Conservation (phyloP, 2,329 filamentous ascomycete species). For the Trichoderma endophyticum region DNA sequence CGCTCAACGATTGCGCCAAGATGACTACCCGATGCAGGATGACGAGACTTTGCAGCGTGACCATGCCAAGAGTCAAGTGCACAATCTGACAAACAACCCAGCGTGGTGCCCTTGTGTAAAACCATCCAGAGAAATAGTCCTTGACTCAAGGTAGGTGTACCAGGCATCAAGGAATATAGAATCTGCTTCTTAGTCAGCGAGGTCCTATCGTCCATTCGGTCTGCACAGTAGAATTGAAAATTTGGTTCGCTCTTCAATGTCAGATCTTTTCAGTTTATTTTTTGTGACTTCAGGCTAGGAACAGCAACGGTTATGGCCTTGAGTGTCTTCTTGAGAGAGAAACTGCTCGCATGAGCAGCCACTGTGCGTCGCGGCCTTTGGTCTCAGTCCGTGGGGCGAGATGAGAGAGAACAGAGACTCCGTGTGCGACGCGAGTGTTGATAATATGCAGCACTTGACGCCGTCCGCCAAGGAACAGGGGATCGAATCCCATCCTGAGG, state of each 20-base stretch:
- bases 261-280: constrained; percentile 75
- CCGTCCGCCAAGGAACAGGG: not conserved
- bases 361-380: constrained; percentile 60
- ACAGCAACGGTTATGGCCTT: constrained; percentile 48
- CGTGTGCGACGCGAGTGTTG: constrained; percentile 43
- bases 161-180: not conserved
- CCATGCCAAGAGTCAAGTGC: not conserved
- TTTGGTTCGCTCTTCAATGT: constrained; percentile 34
- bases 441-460: constrained; percentile 10
- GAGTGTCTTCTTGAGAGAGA: constrained; percentile 19
- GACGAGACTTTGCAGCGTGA: not conserved
- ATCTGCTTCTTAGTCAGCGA: not conserved
- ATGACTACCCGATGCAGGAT: not conserved
- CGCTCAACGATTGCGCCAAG: not conserved
- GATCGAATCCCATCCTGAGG: not conserved
- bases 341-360: not conserved
- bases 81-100: not conserved
- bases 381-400: constrained; percentile 45
- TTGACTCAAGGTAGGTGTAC: not conserved
- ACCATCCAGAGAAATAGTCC: not conserved
- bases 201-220: not conserved
- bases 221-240: not conserved
- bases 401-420: constrained; percentile 46
- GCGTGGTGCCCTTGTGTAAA: not conserved
- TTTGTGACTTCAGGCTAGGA: constrained; percentile 48